phyloP scores from a whole-genome alignment of 148 eudicot genomes.

The Rhododendron ferrugineum region DNA sequence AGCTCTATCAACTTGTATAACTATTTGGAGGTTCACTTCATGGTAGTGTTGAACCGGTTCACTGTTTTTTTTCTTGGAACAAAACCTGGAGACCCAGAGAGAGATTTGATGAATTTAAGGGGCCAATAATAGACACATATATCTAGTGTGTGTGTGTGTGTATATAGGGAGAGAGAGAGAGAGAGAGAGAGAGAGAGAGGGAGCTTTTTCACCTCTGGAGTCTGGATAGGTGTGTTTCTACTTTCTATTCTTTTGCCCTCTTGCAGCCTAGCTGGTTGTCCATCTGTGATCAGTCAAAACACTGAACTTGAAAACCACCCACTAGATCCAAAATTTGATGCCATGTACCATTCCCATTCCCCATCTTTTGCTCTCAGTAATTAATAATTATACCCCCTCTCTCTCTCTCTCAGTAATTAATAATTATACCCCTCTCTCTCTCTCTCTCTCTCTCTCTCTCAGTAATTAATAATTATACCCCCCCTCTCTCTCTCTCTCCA shows the following conservation, averaged over 20 bases:
- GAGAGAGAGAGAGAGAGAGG: background rate
- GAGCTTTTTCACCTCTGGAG: background rate
- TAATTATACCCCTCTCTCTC: background rate
- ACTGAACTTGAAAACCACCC: background rate
- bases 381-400: background rate
- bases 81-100: background rate
- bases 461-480: background rate
- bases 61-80: background rate
- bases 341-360: constrained; percentile 6
- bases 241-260: background rate
- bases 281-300: background rate
- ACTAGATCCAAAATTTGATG: constrained; percentile 16
- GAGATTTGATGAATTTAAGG: background rate
- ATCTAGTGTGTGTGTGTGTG: background rate
- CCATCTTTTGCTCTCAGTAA: background rate
- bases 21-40: constrained; percentile 10
- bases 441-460: too few species aligned
- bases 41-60: background rate
- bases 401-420: too few species aligned
- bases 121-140: background rate
- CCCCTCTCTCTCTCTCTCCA: too few species aligned
- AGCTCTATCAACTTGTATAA: background rate
- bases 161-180: background rate
- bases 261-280: background rate
- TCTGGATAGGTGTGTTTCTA: background rate